Percentiles rank a stretch among this genome's conserved stretches.
phyloP scores from a whole-genome alignment of 176 grass and related monocot genomes.

The Areca catechu region DNA sequence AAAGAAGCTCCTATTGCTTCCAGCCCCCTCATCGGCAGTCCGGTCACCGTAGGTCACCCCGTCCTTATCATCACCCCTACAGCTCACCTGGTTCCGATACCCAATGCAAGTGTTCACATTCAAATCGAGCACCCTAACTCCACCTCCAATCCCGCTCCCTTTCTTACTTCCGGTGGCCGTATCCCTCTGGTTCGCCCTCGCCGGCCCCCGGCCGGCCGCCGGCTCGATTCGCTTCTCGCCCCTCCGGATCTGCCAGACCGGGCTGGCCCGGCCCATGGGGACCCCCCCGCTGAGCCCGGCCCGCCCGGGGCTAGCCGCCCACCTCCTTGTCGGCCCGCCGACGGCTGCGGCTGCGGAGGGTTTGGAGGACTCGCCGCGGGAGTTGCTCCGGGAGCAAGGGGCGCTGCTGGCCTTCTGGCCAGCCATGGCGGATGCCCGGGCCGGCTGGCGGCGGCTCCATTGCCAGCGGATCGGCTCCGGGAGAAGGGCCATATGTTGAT shows the following conservation, averaged over 20 bases:
- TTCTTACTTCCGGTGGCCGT: slow-evolving; percentile 7
- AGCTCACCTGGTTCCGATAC: slow-evolving; percentile 48
- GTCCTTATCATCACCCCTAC: slow-evolving; percentile 31
- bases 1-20: slow-evolving; percentile 27
- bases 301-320: slow-evolving; percentile 55
- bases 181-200: slow-evolving; percentile 13
- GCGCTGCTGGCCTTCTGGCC: slow-evolving; percentile 54
- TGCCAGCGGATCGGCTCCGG: slow-evolving; percentile 61
- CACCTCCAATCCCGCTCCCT: slow-evolving; percentile 10
- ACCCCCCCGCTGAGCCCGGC: slow-evolving; percentile 30
- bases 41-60: background rate
- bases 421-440: slow-evolving; percentile 6
- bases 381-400: slow-evolving; percentile 85
- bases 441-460: slow-evolving; percentile 7
- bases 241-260: slow-evolving; percentile 55
- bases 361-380: slow-evolving; percentile 43
- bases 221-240: slow-evolving; percentile 7
- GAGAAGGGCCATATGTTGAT: slow-evolving; percentile 93
- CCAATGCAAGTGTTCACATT: slow-evolving; percentile 82
- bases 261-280: slow-evolving; percentile 55
- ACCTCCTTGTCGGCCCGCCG: slow-evolving; percentile 26
- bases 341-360: background rate
- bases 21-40: background rate
- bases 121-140: slow-evolving; percentile 39
- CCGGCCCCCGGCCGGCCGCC: background rate